Evolutionary conservation across 2,329 filamentous ascomycete species (phyloP).

Genomic region (Arthrobotrys entomopaga): DNA sequence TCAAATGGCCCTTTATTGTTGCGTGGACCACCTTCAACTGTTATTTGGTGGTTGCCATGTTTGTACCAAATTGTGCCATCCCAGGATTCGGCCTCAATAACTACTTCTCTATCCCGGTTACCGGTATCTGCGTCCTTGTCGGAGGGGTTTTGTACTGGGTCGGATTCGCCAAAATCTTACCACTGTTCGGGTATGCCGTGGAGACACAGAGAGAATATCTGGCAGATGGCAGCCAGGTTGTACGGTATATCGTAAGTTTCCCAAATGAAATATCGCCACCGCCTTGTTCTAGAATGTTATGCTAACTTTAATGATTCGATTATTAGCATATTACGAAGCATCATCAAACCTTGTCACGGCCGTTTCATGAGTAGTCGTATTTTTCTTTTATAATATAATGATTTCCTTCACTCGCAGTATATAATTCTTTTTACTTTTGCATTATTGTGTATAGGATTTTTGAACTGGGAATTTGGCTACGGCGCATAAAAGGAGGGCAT

Average conservation of each 20-base stretch:
- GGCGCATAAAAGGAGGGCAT: constrained; percentile 3
- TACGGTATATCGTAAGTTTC: constrained; percentile 48
- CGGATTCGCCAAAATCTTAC: constrained; percentile 67
- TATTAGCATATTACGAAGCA: constrained; percentile 44
- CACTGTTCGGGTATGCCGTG: constrained; percentile 62
- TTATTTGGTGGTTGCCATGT: constrained; percentile 68
- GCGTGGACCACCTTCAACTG: constrained; percentile 67
- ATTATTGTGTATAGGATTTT: neutral
- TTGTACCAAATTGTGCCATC: constrained; percentile 66
- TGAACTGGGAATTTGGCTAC: constrained; percentile 3
- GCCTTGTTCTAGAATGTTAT: neutral
- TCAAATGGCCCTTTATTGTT: constrained; percentile 65
- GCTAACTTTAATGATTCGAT: constrained; percentile 1
- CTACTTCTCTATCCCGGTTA: constrained; percentile 69
- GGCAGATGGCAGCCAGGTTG: constrained; percentile 53
- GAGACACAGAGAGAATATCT: constrained; percentile 52
- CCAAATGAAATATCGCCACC: no score
- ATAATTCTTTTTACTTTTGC: neutral
- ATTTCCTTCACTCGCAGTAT: neutral
- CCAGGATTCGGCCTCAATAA: constrained; percentile 62
- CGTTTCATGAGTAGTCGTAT: constrained; percentile 23
- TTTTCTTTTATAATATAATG: neutral
- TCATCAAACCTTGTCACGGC: constrained; percentile 40
- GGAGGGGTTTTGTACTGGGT: constrained; percentile 68
- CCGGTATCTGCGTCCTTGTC: constrained; percentile 67